These are phyloP conservation scores for Erodium texanum DNA, from an alignment of 441 rosid species.

Conservation along the genomic window DNA sequence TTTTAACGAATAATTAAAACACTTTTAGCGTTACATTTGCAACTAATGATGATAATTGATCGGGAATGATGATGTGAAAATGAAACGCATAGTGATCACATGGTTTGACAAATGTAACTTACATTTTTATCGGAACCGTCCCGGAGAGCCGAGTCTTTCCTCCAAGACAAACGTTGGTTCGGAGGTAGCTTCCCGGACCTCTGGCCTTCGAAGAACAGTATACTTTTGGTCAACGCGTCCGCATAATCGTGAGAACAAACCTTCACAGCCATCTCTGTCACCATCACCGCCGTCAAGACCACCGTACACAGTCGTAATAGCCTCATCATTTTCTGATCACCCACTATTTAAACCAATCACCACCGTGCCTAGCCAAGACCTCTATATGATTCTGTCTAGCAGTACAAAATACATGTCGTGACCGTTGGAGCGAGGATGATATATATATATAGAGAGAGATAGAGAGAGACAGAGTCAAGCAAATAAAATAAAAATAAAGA, in stretches of 20 bases:
- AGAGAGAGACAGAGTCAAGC: too few species aligned
- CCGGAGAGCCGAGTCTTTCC: conserved; percentile 31
- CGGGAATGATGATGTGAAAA: background rate
- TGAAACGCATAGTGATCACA: too few species aligned
- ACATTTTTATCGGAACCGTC: conserved; percentile 29
- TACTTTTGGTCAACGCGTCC: conserved; percentile 35
- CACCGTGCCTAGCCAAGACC: too few species aligned
- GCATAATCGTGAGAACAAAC: conserved; percentile 29
- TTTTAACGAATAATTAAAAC: too few species aligned
- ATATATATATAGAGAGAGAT: too few species aligned
- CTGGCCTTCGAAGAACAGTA: conserved; percentile 45
- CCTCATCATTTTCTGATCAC: background rate
- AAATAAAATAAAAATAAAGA: too few species aligned
- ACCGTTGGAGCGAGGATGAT: too few species aligned
- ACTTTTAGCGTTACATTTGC: too few species aligned
- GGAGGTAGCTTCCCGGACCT: conserved; percentile 33
- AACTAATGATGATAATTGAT: background rate
- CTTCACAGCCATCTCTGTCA: background rate
- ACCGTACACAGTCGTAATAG: background rate
- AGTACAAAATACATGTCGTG: too few species aligned
- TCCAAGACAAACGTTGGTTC: conserved; percentile 36
- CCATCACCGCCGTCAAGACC: background rate
- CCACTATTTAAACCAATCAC: too few species aligned
- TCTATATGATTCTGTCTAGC: too few species aligned
- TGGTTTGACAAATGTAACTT: background rate